These are phyloP conservation scores for Botrytis pseudocinerea DNA, from an alignment of 2,329 filamentous ascomycete genomes.

Conservation along the genomic window DNA sequence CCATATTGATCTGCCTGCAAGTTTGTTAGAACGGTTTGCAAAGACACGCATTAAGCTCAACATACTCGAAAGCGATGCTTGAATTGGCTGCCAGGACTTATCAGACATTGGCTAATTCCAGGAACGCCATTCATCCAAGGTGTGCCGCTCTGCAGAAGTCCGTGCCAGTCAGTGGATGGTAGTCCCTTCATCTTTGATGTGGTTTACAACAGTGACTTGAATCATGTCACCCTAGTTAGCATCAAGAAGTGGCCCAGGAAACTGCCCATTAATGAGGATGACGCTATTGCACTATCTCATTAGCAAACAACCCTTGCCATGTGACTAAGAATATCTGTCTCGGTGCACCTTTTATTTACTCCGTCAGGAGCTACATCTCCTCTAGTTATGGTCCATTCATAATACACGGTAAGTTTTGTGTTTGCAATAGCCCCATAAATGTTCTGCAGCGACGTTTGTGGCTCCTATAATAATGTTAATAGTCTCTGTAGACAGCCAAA, in stretches of 20 bases:
- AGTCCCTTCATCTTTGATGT: slow-evolving; percentile 58
- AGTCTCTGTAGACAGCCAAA: neutral
- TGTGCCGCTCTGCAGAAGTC: slow-evolving; percentile 74
- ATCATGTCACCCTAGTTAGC: slow-evolving; percentile 61
- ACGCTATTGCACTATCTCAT: slow-evolving; percentile 50
- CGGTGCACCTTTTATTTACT: neutral
- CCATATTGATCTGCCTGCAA: slow-evolving; percentile 46
- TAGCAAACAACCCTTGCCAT: neutral
- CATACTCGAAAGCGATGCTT: slow-evolving; percentile 49
- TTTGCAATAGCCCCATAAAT: neutral
- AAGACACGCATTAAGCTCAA: neutral
- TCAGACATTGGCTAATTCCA: slow-evolving; percentile 61
- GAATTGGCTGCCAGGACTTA: slow-evolving; percentile 61
- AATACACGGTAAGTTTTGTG: neutral
- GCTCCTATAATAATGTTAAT: neutral
- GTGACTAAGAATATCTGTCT: neutral
- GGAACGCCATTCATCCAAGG: slow-evolving; percentile 73
- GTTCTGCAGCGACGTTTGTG: neutral
- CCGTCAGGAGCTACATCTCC: neutral
- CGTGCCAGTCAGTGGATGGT: slow-evolving; percentile 79
- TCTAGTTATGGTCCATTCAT: neutral
- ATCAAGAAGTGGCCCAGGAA: slow-evolving; percentile 63
- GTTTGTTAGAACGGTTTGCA: neutral
- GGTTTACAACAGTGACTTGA: slow-evolving; percentile 67
- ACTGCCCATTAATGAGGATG: slow-evolving; percentile 72